phyloP scores from a whole-genome alignment of 768 basidiomycete genomes.

The Tylopilus subfusipes region DNA sequence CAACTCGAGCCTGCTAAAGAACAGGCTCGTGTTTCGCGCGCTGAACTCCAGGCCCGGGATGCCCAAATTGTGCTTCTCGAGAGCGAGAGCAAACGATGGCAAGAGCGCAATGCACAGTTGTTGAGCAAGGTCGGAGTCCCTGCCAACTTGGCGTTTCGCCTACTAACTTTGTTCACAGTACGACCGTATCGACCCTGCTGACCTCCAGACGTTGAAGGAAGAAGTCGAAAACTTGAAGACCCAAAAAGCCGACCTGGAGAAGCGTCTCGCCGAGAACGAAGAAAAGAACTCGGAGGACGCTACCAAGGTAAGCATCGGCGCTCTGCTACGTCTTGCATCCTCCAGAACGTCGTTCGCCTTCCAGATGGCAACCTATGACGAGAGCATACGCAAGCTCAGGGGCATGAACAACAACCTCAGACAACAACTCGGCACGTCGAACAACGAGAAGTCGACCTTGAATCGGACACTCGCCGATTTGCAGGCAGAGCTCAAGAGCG shows the following conservation, averaged over 20 bases:
- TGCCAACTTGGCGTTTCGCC: not conserved
- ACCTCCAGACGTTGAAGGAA: conserved; percentile 74
- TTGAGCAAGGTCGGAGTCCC: conserved; percentile 63
- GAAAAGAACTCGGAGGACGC: conserved; percentile 29
- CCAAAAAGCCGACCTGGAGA: conserved; percentile 37
- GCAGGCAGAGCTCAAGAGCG: conserved; percentile 27
- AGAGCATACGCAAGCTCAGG: conserved; percentile 37
- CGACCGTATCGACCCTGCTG: conserved; percentile 84
- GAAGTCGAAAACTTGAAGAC: conserved; percentile 57
- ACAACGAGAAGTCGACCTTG: conserved; percentile 29
- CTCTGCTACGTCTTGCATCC: not conserved
- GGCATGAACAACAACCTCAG: conserved; percentile 25
- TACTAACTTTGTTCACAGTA: conserved; percentile 45
- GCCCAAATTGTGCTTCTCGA: conserved; percentile 67
- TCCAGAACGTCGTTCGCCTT: not conserved
- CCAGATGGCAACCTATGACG: conserved; percentile 45
- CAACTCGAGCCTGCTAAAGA: conserved; percentile 78
- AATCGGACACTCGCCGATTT: conserved; percentile 26
- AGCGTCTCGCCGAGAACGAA: conserved; percentile 28
- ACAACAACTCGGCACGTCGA: conserved; percentile 23
- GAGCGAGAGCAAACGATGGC: conserved; percentile 77
- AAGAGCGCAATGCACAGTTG: conserved; percentile 77
- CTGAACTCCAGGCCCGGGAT: conserved; percentile 71
- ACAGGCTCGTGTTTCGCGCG: conserved; percentile 58
- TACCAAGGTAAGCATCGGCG: conserved; percentile 28